Conservation (phyloP, 2,329 filamentous ascomycete species). For the Fonsecaea pedrosoi region DNA sequence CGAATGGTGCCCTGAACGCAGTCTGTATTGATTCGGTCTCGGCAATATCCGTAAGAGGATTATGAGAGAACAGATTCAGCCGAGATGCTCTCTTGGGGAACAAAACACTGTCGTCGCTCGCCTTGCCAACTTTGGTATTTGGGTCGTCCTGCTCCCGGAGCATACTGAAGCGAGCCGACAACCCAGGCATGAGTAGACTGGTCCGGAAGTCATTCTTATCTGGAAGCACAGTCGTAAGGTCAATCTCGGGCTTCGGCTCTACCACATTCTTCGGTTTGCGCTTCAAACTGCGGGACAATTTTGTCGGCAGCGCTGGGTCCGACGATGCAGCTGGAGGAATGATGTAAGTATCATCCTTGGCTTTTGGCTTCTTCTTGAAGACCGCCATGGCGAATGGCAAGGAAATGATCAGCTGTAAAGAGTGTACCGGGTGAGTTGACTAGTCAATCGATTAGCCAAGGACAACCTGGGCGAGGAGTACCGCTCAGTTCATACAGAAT, state of each 20-base stretch:
- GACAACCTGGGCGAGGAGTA: not conserved
- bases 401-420: constrained; percentile 12
- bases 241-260: constrained; percentile 67
- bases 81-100: constrained; percentile 81
- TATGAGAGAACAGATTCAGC: constrained; percentile 73
- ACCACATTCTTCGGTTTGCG: constrained; percentile 59
- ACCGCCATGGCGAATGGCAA: constrained; percentile 35
- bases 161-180: constrained; percentile 97
- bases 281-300: constrained; percentile 43
- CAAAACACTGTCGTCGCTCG: constrained; percentile 91
- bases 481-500: constrained; percentile 6
- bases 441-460: constrained; percentile 7
- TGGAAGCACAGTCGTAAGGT: constrained; percentile 77
- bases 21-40: constrained; percentile 83
- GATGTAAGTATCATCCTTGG: constrained; percentile 38
- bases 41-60: constrained; percentile 78
- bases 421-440: constrained; percentile 16
- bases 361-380: constrained; percentile 40
- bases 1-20: constrained; percentile 64
- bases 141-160: constrained; percentile 93
- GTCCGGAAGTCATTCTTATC: constrained; percentile 90
- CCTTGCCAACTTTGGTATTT: constrained; percentile 85
- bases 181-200: constrained; percentile 91
- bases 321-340: constrained; percentile 28
- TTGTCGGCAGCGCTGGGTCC: constrained; percentile 24